These are phyloP conservation scores for Tetrapisispora namnaoensis DNA, from an alignment of 805 yeast genomes.

Conservation along the genomic window DNA sequence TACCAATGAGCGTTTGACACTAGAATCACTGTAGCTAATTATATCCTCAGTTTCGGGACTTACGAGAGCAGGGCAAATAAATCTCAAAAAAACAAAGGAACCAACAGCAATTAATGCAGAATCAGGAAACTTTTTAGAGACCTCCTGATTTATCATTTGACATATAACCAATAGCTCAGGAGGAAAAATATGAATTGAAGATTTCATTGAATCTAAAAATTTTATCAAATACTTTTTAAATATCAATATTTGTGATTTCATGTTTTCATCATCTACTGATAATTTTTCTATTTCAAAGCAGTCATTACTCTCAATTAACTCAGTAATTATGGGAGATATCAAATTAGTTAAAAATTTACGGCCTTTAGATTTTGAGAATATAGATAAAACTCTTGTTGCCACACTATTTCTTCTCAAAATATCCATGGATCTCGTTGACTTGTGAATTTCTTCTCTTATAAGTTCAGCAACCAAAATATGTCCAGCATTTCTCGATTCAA, in stretches of 20 bases:
- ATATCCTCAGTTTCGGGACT: slow-evolving; percentile 56
- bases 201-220: slow-evolving; percentile 51
- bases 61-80: slow-evolving; percentile 82
- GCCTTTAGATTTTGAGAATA: slow-evolving; percentile 63
- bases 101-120: slow-evolving; percentile 69
- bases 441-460: slow-evolving; percentile 51
- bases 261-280: slow-evolving; percentile 30
- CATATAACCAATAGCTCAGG: slow-evolving; percentile 64
- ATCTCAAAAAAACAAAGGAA: slow-evolving; percentile 72
- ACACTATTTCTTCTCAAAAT: slow-evolving; percentile 73
- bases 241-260: slow-evolving; percentile 32
- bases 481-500: slow-evolving; percentile 35
- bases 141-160: slow-evolving; percentile 47
- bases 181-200: slow-evolving; percentile 53
- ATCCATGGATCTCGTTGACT: slow-evolving; percentile 55
- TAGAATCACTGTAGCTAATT: slow-evolving; percentile 31
- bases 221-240: slow-evolving; percentile 49
- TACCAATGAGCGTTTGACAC: slow-evolving; percentile 55
- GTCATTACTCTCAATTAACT: slow-evolving; percentile 40
- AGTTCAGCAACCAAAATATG: slow-evolving; percentile 44
- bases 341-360: slow-evolving; percentile 43
- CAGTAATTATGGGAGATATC: slow-evolving; percentile 47
- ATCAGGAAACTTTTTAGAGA: slow-evolving; percentile 53
- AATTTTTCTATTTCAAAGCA: slow-evolving; percentile 58
- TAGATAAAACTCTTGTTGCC: slow-evolving; percentile 65